These are phyloP conservation scores for Cyanidium caldarium DNA, from an alignment of 23 red algal genomes.

Conservation along the genomic window DNA sequence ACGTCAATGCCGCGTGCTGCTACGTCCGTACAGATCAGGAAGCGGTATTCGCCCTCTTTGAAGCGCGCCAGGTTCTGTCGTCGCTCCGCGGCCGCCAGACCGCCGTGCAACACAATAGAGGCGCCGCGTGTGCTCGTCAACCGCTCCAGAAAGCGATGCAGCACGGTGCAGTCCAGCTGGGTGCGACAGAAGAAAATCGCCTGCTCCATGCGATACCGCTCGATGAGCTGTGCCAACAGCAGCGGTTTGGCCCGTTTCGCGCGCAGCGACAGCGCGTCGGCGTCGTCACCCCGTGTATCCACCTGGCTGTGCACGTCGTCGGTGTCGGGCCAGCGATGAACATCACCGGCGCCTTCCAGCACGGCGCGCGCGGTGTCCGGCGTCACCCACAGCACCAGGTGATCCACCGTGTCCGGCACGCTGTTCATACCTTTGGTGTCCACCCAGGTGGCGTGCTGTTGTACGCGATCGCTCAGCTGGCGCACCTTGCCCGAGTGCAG, in stretches of 20 bases:
- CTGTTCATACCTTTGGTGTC: conserved; percentile 61
- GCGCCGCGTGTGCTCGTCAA: conserved; percentile 7
- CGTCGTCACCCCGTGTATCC: conserved; percentile 8
- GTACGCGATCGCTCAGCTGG: conserved; percentile 43
- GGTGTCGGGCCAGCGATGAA: not conserved
- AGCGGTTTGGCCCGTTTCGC: conserved; percentile 57
- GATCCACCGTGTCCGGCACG: conserved; percentile 51
- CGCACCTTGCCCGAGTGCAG: conserved; percentile 46
- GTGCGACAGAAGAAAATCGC: conserved; percentile 78
- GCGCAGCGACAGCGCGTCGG: conserved; percentile 31
- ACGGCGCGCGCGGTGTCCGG: conserved; percentile 18
- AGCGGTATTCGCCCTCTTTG: conserved; percentile 46
- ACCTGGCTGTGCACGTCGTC: conserved; percentile 8
- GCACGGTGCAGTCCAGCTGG: conserved; percentile 50
- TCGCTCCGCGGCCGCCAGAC: conserved; percentile 32
- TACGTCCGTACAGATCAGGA: conserved; percentile 46
- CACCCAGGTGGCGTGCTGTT: conserved; percentile 50
- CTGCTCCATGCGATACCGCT: conserved; percentile 55
- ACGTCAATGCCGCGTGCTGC: conserved; percentile 15
- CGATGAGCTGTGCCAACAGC: conserved; percentile 31
- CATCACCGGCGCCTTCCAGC: not conserved
- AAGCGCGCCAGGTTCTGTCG: conserved; percentile 36
- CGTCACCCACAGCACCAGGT: conserved; percentile 41
- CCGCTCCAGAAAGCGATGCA: conserved; percentile 38
- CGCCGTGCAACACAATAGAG: conserved; percentile 44